Evolutionary conservation across 139 green algal species (phyloP).

Genomic region (Zygnema cylindricum): DNA sequence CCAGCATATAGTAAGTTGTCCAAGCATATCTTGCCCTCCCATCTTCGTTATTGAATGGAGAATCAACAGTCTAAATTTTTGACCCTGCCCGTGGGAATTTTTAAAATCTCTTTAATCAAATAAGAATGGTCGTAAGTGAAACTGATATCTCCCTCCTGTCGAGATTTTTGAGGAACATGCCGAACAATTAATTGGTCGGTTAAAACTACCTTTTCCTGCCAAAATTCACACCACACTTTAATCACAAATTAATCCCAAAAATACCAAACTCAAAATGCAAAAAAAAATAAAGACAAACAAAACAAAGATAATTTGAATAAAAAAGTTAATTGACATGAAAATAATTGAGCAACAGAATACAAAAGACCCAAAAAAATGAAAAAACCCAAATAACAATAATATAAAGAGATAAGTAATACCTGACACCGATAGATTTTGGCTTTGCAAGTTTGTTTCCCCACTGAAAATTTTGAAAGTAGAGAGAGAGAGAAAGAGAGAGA

Average conservation of each 20-base stretch:
- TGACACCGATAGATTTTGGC: conserved; percentile 66
- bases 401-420: background rate
- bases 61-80: conserved; percentile 78
- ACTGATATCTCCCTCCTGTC: conserved; percentile 83
- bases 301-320: too few relatives aligned
- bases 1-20: conserved; percentile 63
- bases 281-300: too few relatives aligned
- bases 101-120: conserved; percentile 72
- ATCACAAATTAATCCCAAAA: too few relatives aligned
- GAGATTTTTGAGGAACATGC: conserved; percentile 79
- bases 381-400: too few relatives aligned
- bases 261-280: too few relatives aligned
- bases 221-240: too few relatives aligned
- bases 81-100: conserved; percentile 62
- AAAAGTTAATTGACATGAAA: too few relatives aligned
- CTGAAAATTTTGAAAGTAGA: too few relatives aligned
- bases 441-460: conserved; percentile 70
- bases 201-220: conserved; percentile 64
- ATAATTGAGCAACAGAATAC: background rate
- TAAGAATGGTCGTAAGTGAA: conserved; percentile 85
- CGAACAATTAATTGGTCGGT: conserved; percentile 77
- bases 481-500: too few relatives aligned
- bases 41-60: conserved; percentile 77
- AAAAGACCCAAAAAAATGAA: background rate
- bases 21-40: conserved; percentile 79